Evolutionary conservation across 129 eudicot genomes (phyloP).

Genomic region (Tanacetum coccineum): DNA sequence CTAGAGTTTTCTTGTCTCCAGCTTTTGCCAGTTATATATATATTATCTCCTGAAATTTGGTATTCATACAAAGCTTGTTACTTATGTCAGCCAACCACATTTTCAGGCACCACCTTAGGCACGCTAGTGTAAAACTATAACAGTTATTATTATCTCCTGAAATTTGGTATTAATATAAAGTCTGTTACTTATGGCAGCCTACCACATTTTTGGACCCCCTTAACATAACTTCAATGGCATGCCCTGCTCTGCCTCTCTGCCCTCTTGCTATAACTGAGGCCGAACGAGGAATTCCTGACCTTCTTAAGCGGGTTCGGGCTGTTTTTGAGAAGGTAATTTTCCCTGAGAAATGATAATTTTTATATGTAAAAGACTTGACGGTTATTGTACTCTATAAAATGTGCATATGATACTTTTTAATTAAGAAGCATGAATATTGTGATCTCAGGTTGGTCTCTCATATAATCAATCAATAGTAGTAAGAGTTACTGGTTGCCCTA

Average conservation of each 20-base stretch:
- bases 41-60: neutral
- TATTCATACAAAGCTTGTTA: slow-evolving; percentile 17
- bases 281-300: slow-evolving; percentile 90
- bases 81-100: slow-evolving; percentile 67
- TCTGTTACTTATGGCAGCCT: slow-evolving; percentile 46
- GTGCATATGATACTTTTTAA: neutral
- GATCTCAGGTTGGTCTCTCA: slow-evolving; percentile 83
- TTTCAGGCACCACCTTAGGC: slow-evolving; percentile 50
- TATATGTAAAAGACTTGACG: neutral
- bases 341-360: neutral
- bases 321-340: slow-evolving; percentile 80
- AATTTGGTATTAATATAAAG: slow-evolving; percentile 4
- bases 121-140: too few species aligned
- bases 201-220: slow-evolving; percentile 93
- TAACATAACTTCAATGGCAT: slow-evolving; percentile 97
- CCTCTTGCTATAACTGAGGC: slow-evolving; percentile 98
- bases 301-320: slow-evolving; percentile 74
- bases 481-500: slow-evolving; percentile 97
- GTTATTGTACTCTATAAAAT: neutral
- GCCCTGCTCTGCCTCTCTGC: slow-evolving; percentile 98
- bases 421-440: slow-evolving; percentile 16
- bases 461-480: slow-evolving; percentile 82
- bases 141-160: neutral
- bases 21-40: too few species aligned
- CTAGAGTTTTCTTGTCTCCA: too few species aligned